Base-by-base conservation (phyloP, 306 rosid genomes). In the Luffa aegyptiaca region DNA sequence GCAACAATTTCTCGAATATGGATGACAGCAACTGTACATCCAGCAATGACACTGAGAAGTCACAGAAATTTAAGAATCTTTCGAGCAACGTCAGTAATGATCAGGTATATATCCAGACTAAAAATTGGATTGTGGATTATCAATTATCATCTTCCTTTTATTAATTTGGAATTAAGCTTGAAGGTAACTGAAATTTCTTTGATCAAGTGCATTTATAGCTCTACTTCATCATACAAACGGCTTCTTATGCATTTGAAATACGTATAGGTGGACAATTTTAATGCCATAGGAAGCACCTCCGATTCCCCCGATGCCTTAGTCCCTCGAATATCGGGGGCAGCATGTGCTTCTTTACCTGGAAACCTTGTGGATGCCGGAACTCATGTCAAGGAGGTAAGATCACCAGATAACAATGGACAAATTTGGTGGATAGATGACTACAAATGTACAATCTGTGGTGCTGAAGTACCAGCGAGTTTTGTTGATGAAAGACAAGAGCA, bases 401-500 rank as follows among this genome's bases (percentile, higher is more conserved):
- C 88, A 68, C 81, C 90, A 41, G 81, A 76, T 78, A 81, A 79
- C 80, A 86, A 80, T 33, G 83, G 72, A 76, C 65, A 76, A 52
- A 79, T 82, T 83, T 33, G 76, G 79, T 95, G 98, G 97, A 83
- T 91, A 81, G 80, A 92, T 83, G 95, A 84, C 83, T 95, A 91
- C 86, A 86, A 86, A 82, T 95, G 98, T 82, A 88, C 97, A 56
- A 83, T 95, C 35, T 95, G 98, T 65, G 97, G 97, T 68, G 65
- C 79, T 81, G 98, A 95, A 86, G 81, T 95, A 81, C 98, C 97
- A 31, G 89, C 84, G 52, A 86, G 87, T 87, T 92, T 92, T 80
- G 86, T 85, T 45, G 90, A 85, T 81, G 98, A 95, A 87, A 88
- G 98, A 68, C 90, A 85, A 86, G 97, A 95, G 84, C 98, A 95